Evolutionary conservation across 106 monocot species (phyloP), one percentile per base, ranked within the genome.

Genomic region (Ottelia alismoides): DNA sequence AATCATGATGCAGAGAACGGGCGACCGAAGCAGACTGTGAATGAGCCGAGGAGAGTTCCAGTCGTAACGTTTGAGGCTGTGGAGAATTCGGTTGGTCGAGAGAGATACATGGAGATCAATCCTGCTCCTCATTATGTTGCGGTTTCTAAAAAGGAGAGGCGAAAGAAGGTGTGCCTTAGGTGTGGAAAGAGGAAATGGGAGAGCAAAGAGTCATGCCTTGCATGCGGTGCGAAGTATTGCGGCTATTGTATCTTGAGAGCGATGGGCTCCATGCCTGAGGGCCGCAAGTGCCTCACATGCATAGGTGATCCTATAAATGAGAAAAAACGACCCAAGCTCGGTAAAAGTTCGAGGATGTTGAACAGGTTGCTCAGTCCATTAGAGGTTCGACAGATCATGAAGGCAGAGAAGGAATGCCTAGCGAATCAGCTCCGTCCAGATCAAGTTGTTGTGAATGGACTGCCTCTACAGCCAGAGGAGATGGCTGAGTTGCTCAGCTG

Each of bases 211-310:
- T 66, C 73, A 12, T 94, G 93, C 22, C 49, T 94, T 27, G 93
- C 81, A 1, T 94, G 93, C 32, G 81, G 76, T 56, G 75, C 84
- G 11, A 81, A 57, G 59, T 94, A 78, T 55, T 94, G 93, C 47
- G 61, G 75, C 20, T 69, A 63, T 35, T 94, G 93, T 45, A 73
- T 94, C 25, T 73, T 94, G 20, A 75, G 84, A 49, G 88, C 84
- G 22, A 94, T 94, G 93, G 93, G 93, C 11, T 88, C 93, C 2
- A 94, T 94, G 93, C 93, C 93, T 0, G 93, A 94, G 64, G 93
- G 93, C 31, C 65, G 93, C 14, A 94, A 94, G 60, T 94, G 93
- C 26, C 81, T 94, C 20, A 67, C 65, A n/a, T 94, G 93, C 50
- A 94, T 94, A 0, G 81, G 84, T 3, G 77, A 70, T 25, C 76